Evolutionary conservation across 495 filamentous ascomycete genomes (phyloP), one percentile per base, ranked within the genome.

Genomic region (Penicillium roqueforti): DNA sequence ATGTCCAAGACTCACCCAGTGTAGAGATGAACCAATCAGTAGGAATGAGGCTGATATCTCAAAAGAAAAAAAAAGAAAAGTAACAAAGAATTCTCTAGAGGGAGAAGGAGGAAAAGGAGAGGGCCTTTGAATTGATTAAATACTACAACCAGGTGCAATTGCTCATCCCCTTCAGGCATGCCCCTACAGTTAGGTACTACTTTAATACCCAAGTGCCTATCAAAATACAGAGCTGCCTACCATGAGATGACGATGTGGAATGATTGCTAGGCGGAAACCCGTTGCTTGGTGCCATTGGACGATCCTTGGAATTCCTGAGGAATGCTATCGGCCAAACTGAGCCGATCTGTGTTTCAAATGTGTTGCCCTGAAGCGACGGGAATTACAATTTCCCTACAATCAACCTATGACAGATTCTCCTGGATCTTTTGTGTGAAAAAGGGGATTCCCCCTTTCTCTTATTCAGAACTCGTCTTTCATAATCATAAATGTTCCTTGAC

Each of bases 291-390:
- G 36, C 54, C 38, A 67, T 67, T 64, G 63, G 63, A 22, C 61
- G 63, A 66, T 66, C 63, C 58, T 39, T 45, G 34, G 50, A 39
- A 51, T 59, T 57, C 47, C 63, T 57, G 63, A 61, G 63, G 63
- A 67, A 67, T 65, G 58, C 36, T 57, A 67, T 64, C 63, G 54
- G 50, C 60, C 53, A 63, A 60, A 57, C 53, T 46, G 60, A 51
- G 58, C 31, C 49, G 63, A 67, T 62, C 63, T 60, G 42, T 59
- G 63, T 67, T 62, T 67, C 61, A 62, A 56, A 49, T 66, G 57
- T 29, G 60, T 44, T 52, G 49, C 47, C 42, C 39, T 42, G 44
- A 19, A 51, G 16, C 16, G 31, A 53, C 38, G 47, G 39, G 38
- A 41, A 32, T 37, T 40, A 37, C n/a, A 39, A 23, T 39, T 23